Base-by-base conservation (phyloP, 805 yeast species). In the Candida fluviatilis region DNA sequence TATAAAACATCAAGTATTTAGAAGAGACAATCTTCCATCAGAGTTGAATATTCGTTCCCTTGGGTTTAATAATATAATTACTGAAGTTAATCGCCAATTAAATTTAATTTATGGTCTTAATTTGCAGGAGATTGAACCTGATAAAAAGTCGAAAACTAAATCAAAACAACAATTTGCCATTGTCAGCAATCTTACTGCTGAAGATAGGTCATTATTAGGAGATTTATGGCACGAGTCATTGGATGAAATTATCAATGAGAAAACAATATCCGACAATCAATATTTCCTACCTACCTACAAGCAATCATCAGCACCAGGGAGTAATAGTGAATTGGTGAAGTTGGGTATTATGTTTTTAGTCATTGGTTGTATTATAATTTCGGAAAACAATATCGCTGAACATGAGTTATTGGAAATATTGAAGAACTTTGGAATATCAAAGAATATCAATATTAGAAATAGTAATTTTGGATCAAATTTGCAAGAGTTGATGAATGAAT, bases 301-400 rank as follows among this genome's bases (percentile, higher is more conserved):
- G 8, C 45, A 57, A 30, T 31, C 47, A 1, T 35, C 35, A 3
- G 32, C 51, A 3, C 57, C 62, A 2, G 42, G 46, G 17, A 51
- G 53, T 15, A 57, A 58, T 39, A 29, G 32, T 6, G 68, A 61
- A 25, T 42, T 62, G 28, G 50, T 61, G 10, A 53, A 57, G 37
- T 46, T 50, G 2, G 72, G 74, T 7, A 26, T 68, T 2, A 43
- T 56, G 25, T 36, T 60, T 23, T 39, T 64, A 25, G 45, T 66
- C 4, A 32, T 66, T 4, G 37, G 62, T 8, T 28, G 64, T 6
- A 39, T 67, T 5, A 50, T 68, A 0, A 42, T 66, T 12, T 45
- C 57, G 26, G 66, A 60, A 18, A 65, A 66, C 41, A 55, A 60
- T 37, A 36, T 62, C 10, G 40, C 51, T 3, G 69, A 64, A 40